Evolutionary conservation across 345 rosid genomes (phyloP).

Genomic region (Citrus unshiu): DNA sequence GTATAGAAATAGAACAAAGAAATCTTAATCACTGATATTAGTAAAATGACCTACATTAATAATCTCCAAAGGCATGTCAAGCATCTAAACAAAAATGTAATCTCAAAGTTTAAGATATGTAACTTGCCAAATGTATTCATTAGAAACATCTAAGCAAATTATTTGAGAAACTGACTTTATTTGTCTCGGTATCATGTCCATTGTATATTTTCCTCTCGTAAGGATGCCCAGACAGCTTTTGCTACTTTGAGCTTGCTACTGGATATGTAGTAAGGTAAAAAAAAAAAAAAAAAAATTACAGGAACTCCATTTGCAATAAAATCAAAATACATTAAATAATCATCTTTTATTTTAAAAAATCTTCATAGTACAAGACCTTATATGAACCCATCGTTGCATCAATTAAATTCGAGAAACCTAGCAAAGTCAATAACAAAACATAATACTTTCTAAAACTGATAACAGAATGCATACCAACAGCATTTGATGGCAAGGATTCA

Average conservation of each 20-base stretch:
- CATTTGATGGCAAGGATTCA: too few species aligned
- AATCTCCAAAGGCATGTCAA: neutral
- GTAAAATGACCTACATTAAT: neutral
- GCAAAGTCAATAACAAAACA: neutral
- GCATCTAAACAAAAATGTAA: neutral
- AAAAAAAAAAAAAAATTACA: conserved; percentile 8
- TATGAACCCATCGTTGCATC: neutral
- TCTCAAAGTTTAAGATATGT: neutral
- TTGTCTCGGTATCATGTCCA: conserved; percentile 44
- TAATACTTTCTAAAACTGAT: neutral
- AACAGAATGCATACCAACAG: neutral
- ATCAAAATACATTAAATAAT: neutral
- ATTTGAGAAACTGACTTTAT: conserved; percentile 55
- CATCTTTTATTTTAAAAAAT: neutral
- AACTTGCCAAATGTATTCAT: conserved; percentile 8
- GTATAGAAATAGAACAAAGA: neutral
- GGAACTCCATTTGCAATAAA: neutral
- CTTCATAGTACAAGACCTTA: neutral
- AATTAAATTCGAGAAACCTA: neutral
- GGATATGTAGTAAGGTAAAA: conserved; percentile 3
- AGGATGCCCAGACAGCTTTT: conserved; percentile 39
- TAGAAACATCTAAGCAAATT: conserved; percentile 14
- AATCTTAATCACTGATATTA: neutral
- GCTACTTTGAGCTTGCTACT: conserved; percentile 44
- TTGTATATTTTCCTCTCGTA: conserved; percentile 63